phyloP scores from a whole-genome alignment of 257 asterid species.

The Solanum acaule region DNA sequence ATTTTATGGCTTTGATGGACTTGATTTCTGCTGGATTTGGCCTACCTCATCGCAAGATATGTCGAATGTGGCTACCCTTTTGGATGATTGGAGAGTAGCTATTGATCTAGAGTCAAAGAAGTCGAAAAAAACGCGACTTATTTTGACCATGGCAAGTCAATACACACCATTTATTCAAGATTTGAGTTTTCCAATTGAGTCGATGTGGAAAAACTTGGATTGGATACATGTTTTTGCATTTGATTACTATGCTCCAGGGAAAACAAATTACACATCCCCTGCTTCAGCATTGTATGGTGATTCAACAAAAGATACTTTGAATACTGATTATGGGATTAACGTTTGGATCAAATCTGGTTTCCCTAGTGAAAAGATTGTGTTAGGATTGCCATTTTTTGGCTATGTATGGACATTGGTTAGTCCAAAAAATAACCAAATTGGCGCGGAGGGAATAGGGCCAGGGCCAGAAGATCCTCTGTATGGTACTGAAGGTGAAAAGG shows the following conservation, averaged over 20 bases:
- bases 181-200: conserved; percentile 1
- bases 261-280: neutral
- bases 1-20: conserved; percentile 1
- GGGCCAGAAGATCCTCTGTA: neutral
- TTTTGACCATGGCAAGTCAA: conserved; percentile 1
- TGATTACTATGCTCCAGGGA: neutral
- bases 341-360: conserved; percentile 1
- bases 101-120: conserved; percentile 1
- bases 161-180: conserved; percentile 1
- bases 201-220: conserved; percentile 3
- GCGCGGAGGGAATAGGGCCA: neutral
- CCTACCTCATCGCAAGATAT: neutral
- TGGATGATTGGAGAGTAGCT: conserved; percentile 12
- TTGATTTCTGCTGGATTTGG: conserved; percentile 6
- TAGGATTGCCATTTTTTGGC: neutral
- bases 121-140: neutral
- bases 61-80: neutral
- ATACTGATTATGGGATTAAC: neutral
- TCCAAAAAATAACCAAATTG: neutral
- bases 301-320: neutral
- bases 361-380: neutral
- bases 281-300: neutral
- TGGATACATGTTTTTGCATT: conserved; percentile 8
- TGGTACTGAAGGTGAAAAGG: neutral
- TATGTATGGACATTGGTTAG: neutral